Evolutionary conservation across 1,139 yeast species (phyloP), one percentile per base, ranked within the genome.

Genomic region (Zhuliangozyma blackwelliae): DNA sequence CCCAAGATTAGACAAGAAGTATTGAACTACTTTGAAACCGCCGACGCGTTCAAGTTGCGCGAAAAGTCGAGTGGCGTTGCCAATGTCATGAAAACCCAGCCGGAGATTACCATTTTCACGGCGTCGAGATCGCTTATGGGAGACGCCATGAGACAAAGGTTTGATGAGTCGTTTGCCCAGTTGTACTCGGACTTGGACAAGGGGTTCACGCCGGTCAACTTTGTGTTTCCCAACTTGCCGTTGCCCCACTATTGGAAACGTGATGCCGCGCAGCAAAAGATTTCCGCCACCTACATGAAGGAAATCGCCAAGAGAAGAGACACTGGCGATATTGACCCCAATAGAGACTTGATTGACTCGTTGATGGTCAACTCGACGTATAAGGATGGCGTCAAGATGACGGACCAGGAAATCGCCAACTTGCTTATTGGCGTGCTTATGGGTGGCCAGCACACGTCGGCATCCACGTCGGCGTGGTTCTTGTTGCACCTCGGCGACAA

Each of bases 381-480:
- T 68, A 89, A 86, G 61, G 98, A 92, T 57, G 98, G 98, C 49
- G 80, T 81, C 32, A 75, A 76, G 54, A 89, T 92, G 97, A 82
- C 96, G 28, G 98, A 94, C 60, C 82, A 82, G 59, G 96, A 92
- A 66, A 88, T 92, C 57, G 95, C 97, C 30, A 85, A 90, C 64
- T 72, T 94, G 59, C 72, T 89, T 63, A 92, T 92, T 62, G 99
- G 97, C 59, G 82, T 94, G 39, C 75, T 94, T 46, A 92, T 92
- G 99, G 99, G 98, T 51, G 99, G 98, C 44, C 99, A 92, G 68
- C 99, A 92, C 63, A 94, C 99, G 25, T 85, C 96, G 50, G 95
- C 97, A 33, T 77, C 97, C 22, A 92, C 98, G 21, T 86, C 96
- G 33, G 86, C 97, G 22, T 92, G 98, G 98, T 80, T 80, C 54